These are phyloP conservation scores for Cercospora nicotianae DNA, from an alignment of 2,329 filamentous ascomycete genomes.

Conservation along the genomic window DNA sequence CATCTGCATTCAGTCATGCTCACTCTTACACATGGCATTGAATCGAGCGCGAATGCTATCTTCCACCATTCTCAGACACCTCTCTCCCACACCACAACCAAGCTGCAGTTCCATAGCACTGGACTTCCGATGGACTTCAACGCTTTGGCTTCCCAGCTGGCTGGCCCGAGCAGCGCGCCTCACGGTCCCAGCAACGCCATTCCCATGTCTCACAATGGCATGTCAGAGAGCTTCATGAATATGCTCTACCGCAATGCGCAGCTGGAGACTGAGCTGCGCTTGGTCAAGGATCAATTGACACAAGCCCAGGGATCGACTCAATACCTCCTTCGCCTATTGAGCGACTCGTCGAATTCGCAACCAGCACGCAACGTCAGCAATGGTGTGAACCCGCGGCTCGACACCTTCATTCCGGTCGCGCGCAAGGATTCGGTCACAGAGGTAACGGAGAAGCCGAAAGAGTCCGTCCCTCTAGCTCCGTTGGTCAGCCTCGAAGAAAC, in stretches of 20 bases:
- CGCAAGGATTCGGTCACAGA: slow-evolving; percentile 6
- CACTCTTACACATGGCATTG: not conserved
- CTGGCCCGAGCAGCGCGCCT: not conserved
- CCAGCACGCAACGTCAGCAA: not conserved
- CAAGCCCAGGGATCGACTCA: slow-evolving; percentile 25
- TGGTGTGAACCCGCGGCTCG: slow-evolving; percentile 1
- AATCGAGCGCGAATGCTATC: not conserved
- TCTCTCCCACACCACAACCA: not conserved
- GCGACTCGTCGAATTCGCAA: not conserved
- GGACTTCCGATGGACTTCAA: not conserved
- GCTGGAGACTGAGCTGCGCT: slow-evolving; percentile 32
- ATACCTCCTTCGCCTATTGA: slow-evolving; percentile 25
- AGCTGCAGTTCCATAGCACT: not conserved
- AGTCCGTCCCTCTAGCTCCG: not conserved
- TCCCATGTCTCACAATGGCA: not conserved
- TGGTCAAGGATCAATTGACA: slow-evolving; percentile 29
- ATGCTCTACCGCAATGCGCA: slow-evolving; percentile 27
- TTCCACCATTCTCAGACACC: not conserved
- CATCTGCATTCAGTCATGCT: not conserved
- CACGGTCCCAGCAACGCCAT: not conserved
- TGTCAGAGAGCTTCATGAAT: not conserved
- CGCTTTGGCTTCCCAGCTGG: not conserved
- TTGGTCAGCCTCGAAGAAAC: slow-evolving; percentile 15
- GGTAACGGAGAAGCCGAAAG: not conserved
- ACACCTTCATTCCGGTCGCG: not conserved